These are phyloP conservation scores for Phytopythium vexans DNA, from an alignment of 352 stramenopile species.

Conservation along the genomic window DNA sequence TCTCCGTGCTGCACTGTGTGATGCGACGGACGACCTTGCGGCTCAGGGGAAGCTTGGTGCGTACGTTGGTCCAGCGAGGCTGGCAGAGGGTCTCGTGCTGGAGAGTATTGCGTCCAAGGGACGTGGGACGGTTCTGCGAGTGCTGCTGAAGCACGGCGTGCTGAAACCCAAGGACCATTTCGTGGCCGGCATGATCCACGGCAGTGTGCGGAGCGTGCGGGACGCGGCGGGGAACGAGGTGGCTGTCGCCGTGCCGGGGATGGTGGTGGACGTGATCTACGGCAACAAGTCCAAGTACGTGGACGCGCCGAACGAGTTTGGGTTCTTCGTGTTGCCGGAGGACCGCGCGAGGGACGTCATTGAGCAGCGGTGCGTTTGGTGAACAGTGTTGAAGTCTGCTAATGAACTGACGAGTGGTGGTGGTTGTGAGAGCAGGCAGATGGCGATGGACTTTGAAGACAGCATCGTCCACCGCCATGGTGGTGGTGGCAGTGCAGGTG, in stretches of 20 bases:
- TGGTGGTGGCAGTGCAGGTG: slow-evolving; percentile 6
- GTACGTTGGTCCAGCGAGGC: slow-evolving; percentile 26
- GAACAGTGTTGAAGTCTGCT: not conserved
- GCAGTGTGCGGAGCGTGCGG: slow-evolving; percentile 57
- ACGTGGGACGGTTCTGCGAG: slow-evolving; percentile 62
- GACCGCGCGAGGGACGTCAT: slow-evolving; percentile 62
- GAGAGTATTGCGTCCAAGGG: slow-evolving; percentile 70
- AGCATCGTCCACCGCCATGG: slow-evolving; percentile 36
- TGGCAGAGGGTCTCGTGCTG: slow-evolving; percentile 64
- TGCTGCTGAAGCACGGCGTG: slow-evolving; percentile 68
- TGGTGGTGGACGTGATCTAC: slow-evolving; percentile 79
- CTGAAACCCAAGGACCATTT: slow-evolving; percentile 73
- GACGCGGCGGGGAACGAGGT: slow-evolving; percentile 62
- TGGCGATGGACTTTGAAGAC: slow-evolving; percentile 70
- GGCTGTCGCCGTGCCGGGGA: slow-evolving; percentile 46
- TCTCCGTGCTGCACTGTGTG: slow-evolving; percentile 38
- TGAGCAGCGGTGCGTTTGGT: slow-evolving; percentile 49
- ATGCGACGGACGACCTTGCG: slow-evolving; percentile 27
- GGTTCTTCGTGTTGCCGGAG: slow-evolving; percentile 73
- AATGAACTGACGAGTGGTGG: slow-evolving; percentile 1
- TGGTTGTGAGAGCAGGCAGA: slow-evolving; percentile 33
- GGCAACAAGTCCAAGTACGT: slow-evolving; percentile 79
- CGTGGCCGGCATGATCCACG: slow-evolving; percentile 84
- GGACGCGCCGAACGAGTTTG: slow-evolving; percentile 79
- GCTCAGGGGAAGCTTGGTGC: slow-evolving; percentile 33